Evolutionary conservation across 768 basidiomycete species (phyloP), one percentile per base, ranked within the genome.

Genomic region (Pleurotus tuoliensis): DNA sequence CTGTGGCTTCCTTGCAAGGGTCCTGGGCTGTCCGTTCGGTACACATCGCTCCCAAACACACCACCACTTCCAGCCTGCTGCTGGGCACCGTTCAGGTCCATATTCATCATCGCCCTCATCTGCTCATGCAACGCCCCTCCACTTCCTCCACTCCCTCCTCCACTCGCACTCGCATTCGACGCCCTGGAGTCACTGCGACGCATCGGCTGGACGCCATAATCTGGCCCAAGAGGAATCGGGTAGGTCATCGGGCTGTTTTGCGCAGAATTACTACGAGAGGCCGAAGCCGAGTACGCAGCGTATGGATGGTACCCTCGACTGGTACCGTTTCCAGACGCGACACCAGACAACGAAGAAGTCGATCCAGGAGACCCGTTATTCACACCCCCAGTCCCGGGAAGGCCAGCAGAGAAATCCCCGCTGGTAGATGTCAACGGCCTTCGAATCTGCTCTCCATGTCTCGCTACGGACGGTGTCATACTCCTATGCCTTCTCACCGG

Each of bases 401-500:
- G 37, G n/a, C 70, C 69, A 24, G 65, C 59, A 0, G 65, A 55
- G 59, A 71, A 72, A 56, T 76, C 71, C 62, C 69, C 62, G 61
- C 75, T 66, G 64, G 73, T 75, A 60, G 78, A 67, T 47, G 81
- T 76, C 70, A 74, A 60, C 59, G 83, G 81, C 57, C 80, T 59
- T n/a, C 78, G 68, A 48, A 74, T 77, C 61, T 81, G 82, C 44
- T 73, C 76, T 52, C 76, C 82, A 52, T 72, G 78, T 52, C 84
- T 77, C 46, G 76, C 69, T 25, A 85, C 59, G 0, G 84, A 84
- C 7, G 90, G 89, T 6, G 90, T 92, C 79, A 87, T 88, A 67
- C 87, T 89, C 55, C 89, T 78, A 64, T 90, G 83, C 46, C 90
- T 76, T 51, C 88, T 73, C 46, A 84, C 76, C 8, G 88, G 86